Percentiles rank a stretch among this genome's conserved stretches.
phyloP scores from a whole-genome alignment of 805 yeast genomes.

The Candida sithepensis region DNA sequence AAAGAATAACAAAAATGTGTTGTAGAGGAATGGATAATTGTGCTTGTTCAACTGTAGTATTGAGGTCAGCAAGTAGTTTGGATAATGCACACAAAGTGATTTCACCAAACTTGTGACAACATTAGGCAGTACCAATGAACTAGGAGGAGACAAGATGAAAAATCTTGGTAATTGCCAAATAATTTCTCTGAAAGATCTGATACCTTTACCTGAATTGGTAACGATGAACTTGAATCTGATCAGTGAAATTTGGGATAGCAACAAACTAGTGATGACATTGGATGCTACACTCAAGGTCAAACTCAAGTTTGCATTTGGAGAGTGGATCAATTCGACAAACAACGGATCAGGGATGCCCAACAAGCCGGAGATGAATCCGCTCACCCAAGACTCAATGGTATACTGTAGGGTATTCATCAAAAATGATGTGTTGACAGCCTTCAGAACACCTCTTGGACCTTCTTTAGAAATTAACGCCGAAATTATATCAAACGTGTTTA shows the following conservation, averaged over 20 bases:
- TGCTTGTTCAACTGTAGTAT: conserved; percentile 66
- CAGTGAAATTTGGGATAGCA: conserved; percentile 77
- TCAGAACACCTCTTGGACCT: conserved; percentile 67
- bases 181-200: conserved; percentile 70
- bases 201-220: conserved; percentile 40
- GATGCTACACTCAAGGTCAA: conserved; percentile 67
- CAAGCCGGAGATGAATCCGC: conserved; percentile 81
- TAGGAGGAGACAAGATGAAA: conserved; percentile 48
- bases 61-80: conserved; percentile 56
- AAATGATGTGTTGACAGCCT: conserved; percentile 77
- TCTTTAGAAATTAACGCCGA: conserved; percentile 62
- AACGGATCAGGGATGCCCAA: conserved; percentile 85
- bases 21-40: conserved; percentile 58
- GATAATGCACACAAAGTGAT: conserved; percentile 27
- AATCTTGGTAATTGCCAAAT: conserved; percentile 45
- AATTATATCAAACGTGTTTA: conserved; percentile 63
- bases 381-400: conserved; percentile 86
- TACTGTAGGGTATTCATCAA: conserved; percentile 68
- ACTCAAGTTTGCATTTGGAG: conserved; percentile 71
- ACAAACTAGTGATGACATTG: conserved; percentile 64
- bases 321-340: conserved; percentile 76
- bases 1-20: conserved; percentile 54
- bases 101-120: conserved; percentile 31
- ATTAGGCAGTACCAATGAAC: conserved; percentile 62
- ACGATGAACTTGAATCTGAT: conserved; percentile 75